Evolutionary conservation across 208 protist genomes (phyloP), one percentile per base, ranked within the genome.

Genomic region (Wallacemonas sp.): DNA sequence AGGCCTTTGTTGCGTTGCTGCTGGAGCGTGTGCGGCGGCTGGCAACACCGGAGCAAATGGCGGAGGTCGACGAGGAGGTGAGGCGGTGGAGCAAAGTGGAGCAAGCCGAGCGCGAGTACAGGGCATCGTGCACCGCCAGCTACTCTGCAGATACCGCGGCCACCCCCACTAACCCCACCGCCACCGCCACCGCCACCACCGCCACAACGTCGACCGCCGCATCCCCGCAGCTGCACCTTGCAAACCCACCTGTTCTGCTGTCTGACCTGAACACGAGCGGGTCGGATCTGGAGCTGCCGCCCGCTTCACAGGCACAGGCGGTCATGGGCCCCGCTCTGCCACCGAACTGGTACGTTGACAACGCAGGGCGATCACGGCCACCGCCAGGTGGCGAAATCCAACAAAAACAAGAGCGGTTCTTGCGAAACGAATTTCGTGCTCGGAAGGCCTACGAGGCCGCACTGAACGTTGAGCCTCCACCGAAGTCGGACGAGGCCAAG

Each of bases 291-390:
- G 85, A 92, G 33, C 24, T 34, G 38, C 32, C 33, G 17, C 70
- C 49, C 6, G 26, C 47, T 29, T 36, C 43, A 0, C 11, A 24
- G 0, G 38, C 34, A 12, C 64, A 43, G 1, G 58, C 52, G n/a
- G 27, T 66, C 2, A 47, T 76, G 6, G 83, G 88, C 16, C 88
- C 88, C 9, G 66, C 60, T 17, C 61, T 94, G 17, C 88, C 88
- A 2, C 84, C 88, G 0, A 68, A 87, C 29, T 94, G 88, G 85
- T 86, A 84, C 38, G 80, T 94, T 3, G 85, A 91, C 61, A 78
- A 74, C 30, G 19, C 60, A 12, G 84, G 88, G 14, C 64, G 76
- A n/a, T 94, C 88, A 9, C 70, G 80, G 6, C 87, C 87, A 3
- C 72, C 74, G 11, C 65, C 72, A 1, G 72, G 73, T 21, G 38